Evolutionary conservation across 225 moss, liverwort and hornwort genomes (phyloP).

Genomic region (Physcomitrium patens): DNA sequence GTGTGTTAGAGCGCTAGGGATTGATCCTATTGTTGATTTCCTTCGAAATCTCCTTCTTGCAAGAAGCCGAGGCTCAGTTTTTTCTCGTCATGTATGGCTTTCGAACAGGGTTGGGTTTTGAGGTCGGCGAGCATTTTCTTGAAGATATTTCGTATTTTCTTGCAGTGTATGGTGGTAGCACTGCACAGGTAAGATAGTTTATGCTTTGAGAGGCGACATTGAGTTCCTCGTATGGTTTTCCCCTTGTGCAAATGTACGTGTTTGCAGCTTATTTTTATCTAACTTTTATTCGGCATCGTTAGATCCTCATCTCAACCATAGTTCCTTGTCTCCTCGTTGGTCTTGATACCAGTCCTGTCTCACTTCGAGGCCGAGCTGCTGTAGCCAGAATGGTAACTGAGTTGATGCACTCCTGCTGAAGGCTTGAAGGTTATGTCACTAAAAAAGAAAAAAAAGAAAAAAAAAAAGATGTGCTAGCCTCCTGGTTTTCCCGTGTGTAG

Average conservation of each 20-base stretch:
- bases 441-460: slow-evolving; percentile 2
- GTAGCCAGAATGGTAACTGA: slow-evolving; percentile 7
- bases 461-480: not conserved
- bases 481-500: not conserved
- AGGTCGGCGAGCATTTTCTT: slow-evolving; percentile 14
- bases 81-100: not conserved
- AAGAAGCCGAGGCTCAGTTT: slow-evolving; percentile 5
- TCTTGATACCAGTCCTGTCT: slow-evolving; percentile 4
- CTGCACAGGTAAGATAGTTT: too few relatives aligned
- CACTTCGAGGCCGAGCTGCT: slow-evolving; percentile 8
- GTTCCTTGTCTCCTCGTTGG: not conserved
- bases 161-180: not conserved
- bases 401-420: not conserved
- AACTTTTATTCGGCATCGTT: slow-evolving; percentile 12
- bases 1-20: slow-evolving; percentile 1
- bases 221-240: not conserved
- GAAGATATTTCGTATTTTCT: slow-evolving; percentile 9
- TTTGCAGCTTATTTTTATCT: not conserved
- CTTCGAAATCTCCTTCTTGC: not conserved
- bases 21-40: not conserved
- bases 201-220: too few relatives aligned
- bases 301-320: slow-evolving; percentile 24
- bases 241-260: not conserved
- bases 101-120: not conserved
- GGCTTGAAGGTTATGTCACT: not conserved